phyloP scores from a whole-genome alignment of 2,329 filamentous ascomycete species.

The Metarhizium sp. region DNA sequence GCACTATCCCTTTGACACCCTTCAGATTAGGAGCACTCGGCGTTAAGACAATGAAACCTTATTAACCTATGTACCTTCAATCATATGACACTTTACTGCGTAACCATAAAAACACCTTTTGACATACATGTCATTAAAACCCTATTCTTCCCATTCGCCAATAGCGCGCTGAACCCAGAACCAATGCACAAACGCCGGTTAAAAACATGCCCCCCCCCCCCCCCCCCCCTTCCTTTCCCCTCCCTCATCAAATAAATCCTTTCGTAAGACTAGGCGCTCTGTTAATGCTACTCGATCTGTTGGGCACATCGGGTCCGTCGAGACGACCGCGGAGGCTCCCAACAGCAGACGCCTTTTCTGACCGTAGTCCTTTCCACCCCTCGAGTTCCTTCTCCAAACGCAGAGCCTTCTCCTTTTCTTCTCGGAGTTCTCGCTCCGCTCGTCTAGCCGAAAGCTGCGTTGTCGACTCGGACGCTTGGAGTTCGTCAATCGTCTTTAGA shows the following conservation, averaged over 20 bases:
- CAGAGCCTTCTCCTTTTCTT: constrained; percentile 74
- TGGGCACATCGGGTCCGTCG: constrained; percentile 42
- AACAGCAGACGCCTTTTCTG: constrained; percentile 47
- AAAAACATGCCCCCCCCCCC: neutral
- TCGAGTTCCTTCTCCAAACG: constrained; percentile 84
- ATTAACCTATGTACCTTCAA: constrained; percentile 8
- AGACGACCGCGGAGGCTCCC: constrained; percentile 31
- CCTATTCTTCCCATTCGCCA: neutral
- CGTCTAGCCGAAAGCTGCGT: constrained; percentile 74
- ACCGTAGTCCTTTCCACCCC: constrained; percentile 66
- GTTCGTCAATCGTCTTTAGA: constrained; percentile 83
- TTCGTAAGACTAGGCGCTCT: constrained; percentile 63
- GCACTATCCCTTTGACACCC: too few species aligned
- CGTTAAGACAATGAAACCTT: neutral
- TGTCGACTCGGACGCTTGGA: constrained; percentile 77
- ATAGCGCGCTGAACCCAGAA: neutral
- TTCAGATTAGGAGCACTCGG: neutral
- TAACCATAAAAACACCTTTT: constrained; percentile 6
- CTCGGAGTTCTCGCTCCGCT: constrained; percentile 80
- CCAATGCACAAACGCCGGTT: constrained; percentile 1
- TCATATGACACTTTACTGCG: constrained; percentile 7
- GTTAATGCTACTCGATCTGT: constrained; percentile 56
- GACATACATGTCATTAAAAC: constrained; percentile 5
- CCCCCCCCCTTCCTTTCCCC: neutral
- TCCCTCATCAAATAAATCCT: constrained; percentile 41